A percentile compares a stretch with the other conserved stretches of the same genome.
Evolutionary conservation across 1,284 basidiomycete species (phyloP).

Genomic region (Neotropicomus parvogracilis): DNA sequence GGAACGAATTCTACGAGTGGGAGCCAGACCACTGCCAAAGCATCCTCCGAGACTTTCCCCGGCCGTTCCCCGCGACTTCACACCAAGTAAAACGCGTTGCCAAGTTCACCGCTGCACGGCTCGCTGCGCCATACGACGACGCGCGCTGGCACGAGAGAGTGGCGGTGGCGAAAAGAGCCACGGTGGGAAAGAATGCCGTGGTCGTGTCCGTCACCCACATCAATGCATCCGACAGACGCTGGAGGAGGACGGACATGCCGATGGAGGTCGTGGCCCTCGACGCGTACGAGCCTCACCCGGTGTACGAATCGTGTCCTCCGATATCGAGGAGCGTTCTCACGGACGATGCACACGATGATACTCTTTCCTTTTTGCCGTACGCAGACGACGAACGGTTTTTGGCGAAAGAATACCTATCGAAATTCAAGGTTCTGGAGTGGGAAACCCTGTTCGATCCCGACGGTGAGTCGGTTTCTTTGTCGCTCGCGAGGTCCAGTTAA

Average conservation of each 20-base stretch:
- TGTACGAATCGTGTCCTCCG: constrained; percentile 53
- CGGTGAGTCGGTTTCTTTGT: constrained; percentile 35
- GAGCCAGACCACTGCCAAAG: constrained; percentile 25
- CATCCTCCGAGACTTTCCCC: constrained; percentile 12
- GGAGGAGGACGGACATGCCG: background rate
- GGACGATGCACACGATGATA: constrained; percentile 39
- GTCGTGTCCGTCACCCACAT: constrained; percentile 11
- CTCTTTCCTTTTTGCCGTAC: constrained; percentile 50
- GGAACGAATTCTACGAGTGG: constrained; percentile 38
- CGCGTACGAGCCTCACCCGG: constrained; percentile 31
- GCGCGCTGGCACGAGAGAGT: background rate
- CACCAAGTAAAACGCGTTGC: constrained; percentile 17
- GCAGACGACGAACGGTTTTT: constrained; percentile 51
- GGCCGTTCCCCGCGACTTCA: constrained; percentile 6
- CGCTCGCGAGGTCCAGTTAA: background rate
- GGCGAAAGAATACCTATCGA: constrained; percentile 31
- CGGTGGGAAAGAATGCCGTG: background rate
- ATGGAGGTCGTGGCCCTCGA: constrained; percentile 19
- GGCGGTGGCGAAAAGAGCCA: background rate
- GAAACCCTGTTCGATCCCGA: constrained; percentile 45
- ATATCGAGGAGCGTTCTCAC: constrained; percentile 39
- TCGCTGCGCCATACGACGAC: constrained; percentile 3
- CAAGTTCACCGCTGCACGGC: background rate
- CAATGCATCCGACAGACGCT: background rate
- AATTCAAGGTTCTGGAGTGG: constrained; percentile 48